Conservation (phyloP, 129 eudicot species). For the Scalesia atractyloides region DNA sequence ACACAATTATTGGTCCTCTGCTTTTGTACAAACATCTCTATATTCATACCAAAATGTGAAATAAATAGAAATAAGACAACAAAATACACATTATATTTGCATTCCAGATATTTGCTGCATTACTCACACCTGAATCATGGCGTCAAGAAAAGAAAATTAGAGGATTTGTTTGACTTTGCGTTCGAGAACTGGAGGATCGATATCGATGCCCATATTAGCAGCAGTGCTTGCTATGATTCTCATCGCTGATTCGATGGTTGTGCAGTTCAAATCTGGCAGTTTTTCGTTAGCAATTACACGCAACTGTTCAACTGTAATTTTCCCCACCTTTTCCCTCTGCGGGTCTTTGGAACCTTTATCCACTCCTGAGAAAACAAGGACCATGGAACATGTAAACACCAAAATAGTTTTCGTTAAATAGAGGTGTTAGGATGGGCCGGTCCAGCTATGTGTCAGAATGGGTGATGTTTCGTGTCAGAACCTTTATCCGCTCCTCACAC, state of each 20-base stretch:
- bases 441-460: no score
- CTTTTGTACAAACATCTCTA: neutral
- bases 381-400: constrained; percentile 1
- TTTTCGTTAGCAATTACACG: constrained; percentile 81
- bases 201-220: constrained; percentile 92
- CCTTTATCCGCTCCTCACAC: no score
- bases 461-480: no score
- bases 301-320: constrained; percentile 83
- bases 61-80: neutral
- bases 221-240: constrained; percentile 97
- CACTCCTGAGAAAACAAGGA: constrained; percentile 46
- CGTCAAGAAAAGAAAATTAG: constrained; percentile 30
- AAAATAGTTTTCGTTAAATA: neutral
- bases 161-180: constrained; percentile 67
- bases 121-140: constrained; percentile 27
- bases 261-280: constrained; percentile 89
- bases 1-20: no score
- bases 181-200: constrained; percentile 87
- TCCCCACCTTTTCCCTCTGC: constrained; percentile 76
- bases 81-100: constrained; percentile 29
- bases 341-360: constrained; percentile 98
- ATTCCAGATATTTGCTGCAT: constrained; percentile 28
- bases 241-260: constrained; percentile 91
- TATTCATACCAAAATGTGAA: neutral
- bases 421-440: no score